These are phyloP conservation scores for Closterium sp. DNA, from an alignment of 139 green algal genomes.

Conservation along the genomic window DNA sequence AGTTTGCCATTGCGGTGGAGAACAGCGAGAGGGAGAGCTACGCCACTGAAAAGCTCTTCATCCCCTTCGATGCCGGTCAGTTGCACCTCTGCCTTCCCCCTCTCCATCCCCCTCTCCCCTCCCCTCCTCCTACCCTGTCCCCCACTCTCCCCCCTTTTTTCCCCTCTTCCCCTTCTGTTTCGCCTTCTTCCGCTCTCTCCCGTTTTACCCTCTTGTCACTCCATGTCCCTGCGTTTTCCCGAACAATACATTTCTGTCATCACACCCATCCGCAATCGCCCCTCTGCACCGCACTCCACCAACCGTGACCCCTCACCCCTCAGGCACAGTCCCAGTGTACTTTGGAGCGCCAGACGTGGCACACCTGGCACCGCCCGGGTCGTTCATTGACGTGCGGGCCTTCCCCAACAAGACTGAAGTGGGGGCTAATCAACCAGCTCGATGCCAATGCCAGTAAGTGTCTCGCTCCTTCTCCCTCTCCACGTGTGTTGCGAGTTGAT, in stretches of 20 bases:
- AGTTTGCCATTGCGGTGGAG: constrained; percentile 32
- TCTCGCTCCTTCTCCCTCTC: background rate
- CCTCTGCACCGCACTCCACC: too few relatives aligned
- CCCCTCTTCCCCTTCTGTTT: too few relatives aligned
- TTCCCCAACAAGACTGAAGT: background rate
- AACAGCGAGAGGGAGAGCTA: constrained; percentile 9
- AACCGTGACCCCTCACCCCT: too few relatives aligned
- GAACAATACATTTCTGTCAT: too few relatives aligned
- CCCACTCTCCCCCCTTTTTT: too few relatives aligned
- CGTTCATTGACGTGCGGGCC: background rate
- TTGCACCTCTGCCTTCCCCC: background rate
- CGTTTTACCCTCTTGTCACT: too few relatives aligned
- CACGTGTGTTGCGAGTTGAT: too few relatives aligned
- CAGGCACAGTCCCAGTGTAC: background rate
- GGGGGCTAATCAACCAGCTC: background rate
- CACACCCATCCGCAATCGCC: too few relatives aligned
- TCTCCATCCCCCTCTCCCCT: background rate
- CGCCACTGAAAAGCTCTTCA: constrained; percentile 42
- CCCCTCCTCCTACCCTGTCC: too few relatives aligned
- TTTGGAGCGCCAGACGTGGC: background rate
- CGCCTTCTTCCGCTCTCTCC: too few relatives aligned
- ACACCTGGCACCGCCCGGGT: background rate
- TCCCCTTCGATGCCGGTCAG: constrained; percentile 9
- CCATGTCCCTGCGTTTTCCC: too few relatives aligned
- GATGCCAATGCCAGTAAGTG: background rate